Evolutionary conservation across 2,329 filamentous ascomycete species (phyloP), one percentile per base, ranked within the genome.

Genomic region (Pyrenophora graminea): DNA sequence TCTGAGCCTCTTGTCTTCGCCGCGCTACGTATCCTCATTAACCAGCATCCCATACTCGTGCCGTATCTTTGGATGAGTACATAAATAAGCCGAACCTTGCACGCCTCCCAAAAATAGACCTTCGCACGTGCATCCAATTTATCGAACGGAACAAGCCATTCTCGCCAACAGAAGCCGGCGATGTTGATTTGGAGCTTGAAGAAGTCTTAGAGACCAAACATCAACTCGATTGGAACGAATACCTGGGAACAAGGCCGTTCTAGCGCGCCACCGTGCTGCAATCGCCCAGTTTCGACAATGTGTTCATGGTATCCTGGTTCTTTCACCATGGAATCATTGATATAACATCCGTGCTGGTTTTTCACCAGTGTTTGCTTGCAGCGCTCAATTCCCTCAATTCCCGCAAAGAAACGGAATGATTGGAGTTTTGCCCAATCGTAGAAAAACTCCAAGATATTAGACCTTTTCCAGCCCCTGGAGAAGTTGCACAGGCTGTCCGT

Each of bases 291-390:
- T 21, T 39, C 15, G 33, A 46, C 8, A 58, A 17, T 31, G 56
- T 60, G 3, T 79, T 79, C 45, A 77, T 73, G 0, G 74, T 70
- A 2, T 67, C 60, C 6, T 79, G 77, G 55, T 67, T 79, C 10
- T 77, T 68, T 52, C 77, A 79, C 44, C 77, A 80, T 63, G 72
- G 70, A 5, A 66, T 79, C 47, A 74, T 72, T 4, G 77, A 79
- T 59, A 76, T 76, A 2, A 63, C 60, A 6, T 76, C 76, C 2
- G 74, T 72, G 1, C 69, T 76, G 39, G 69, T 72, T 1, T 79
- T 79, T 49, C 77, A 79, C 49, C 56, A 61, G 4, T 61, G 68
- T 0, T 76, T 79, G 43, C 62, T 68, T 2, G n/a, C 37, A n/a
- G 74, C 74, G 3, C 12, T 37, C 4, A 37, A 21, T 19, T 21